Conservation (phyloP, 495 filamentous ascomycete genomes). For the Sordaria brevicollis region DNA sequence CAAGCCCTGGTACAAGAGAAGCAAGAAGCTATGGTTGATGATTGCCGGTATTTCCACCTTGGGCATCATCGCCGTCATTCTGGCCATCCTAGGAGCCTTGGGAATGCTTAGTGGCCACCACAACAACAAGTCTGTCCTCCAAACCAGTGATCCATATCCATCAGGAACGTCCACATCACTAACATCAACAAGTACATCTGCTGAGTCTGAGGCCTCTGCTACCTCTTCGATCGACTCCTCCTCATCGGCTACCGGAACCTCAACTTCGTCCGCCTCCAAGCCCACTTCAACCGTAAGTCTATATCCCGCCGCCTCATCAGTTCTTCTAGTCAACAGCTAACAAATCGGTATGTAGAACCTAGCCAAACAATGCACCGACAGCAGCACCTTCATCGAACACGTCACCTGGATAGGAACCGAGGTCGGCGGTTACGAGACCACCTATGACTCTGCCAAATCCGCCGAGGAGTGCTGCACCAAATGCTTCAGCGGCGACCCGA, state of each 20-base stretch:
- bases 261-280: not conserved
- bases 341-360: not conserved
- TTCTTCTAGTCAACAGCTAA: not conserved
- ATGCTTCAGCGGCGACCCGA: not conserved
- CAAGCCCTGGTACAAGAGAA: conserved; percentile 16
- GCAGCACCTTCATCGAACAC: conserved; percentile 6
- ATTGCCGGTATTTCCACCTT: conserved; percentile 7
- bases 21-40: conserved; percentile 10
- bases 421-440: not conserved
- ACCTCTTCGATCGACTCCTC: not conserved
- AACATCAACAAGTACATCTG: conserved; percentile 4
- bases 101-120: conserved; percentile 1
- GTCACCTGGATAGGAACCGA: conserved; percentile 8
- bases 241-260: conserved; percentile 1
- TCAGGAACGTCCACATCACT: not conserved
- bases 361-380: conserved; percentile 4
- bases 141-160: not conserved
- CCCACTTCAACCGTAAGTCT: conserved; percentile 4
- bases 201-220: not conserved
- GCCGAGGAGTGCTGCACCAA: conserved; percentile 11
- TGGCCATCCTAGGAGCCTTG: conserved; percentile 22
- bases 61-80: conserved; percentile 12
- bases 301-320: not conserved
- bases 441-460: conserved; percentile 1
- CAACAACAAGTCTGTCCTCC: conserved; percentile 4